A percentile compares a stretch with the other conserved stretches of the same genome.
These are phyloP conservation scores for Trichothecium roseum DNA, from an alignment of 2,329 filamentous ascomycete genomes.

Conservation along the genomic window DNA sequence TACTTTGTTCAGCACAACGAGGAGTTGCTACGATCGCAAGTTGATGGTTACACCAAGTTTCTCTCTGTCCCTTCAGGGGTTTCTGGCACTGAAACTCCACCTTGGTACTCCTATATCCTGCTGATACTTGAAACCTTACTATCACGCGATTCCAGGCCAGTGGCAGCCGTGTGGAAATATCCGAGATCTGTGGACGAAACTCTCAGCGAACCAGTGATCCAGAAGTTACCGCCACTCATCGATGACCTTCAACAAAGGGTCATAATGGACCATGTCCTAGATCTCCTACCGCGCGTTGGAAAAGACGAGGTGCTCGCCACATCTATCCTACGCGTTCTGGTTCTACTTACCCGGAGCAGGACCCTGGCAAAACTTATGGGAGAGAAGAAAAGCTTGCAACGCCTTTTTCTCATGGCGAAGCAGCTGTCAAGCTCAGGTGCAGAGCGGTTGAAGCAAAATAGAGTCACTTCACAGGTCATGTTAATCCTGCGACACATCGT, in stretches of 20 bases:
- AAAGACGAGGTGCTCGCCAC: slow-evolving; percentile 81
- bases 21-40: slow-evolving; percentile 64
- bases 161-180: slow-evolving; percentile 59
- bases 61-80: slow-evolving; percentile 60
- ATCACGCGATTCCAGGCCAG: slow-evolving; percentile 78
- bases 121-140: slow-evolving; percentile 83
- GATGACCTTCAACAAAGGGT: slow-evolving; percentile 53
- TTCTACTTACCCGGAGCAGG: slow-evolving; percentile 76
- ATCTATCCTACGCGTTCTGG: slow-evolving; percentile 71
- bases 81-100: slow-evolving; percentile 67
- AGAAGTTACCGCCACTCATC: slow-evolving; percentile 45
- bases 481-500: slow-evolving; percentile 84
- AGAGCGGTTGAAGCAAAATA: slow-evolving; percentile 52
- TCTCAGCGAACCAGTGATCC: slow-evolving; percentile 45
- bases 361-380: slow-evolving; percentile 65
- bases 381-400: slow-evolving; percentile 80
- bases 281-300: slow-evolving; percentile 74
- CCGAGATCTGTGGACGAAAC: slow-evolving; percentile 39
- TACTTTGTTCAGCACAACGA: slow-evolving; percentile 70
- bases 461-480: slow-evolving; percentile 57
- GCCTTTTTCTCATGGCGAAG: slow-evolving; percentile 90
- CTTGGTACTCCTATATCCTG: slow-evolving; percentile 86
- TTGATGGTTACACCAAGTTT: slow-evolving; percentile 67
- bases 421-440: slow-evolving; percentile 75
- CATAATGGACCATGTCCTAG: slow-evolving; percentile 69